Conservation (phyloP, 768 basidiomycete genomes). For the Amanita pallidorosea region DNA sequence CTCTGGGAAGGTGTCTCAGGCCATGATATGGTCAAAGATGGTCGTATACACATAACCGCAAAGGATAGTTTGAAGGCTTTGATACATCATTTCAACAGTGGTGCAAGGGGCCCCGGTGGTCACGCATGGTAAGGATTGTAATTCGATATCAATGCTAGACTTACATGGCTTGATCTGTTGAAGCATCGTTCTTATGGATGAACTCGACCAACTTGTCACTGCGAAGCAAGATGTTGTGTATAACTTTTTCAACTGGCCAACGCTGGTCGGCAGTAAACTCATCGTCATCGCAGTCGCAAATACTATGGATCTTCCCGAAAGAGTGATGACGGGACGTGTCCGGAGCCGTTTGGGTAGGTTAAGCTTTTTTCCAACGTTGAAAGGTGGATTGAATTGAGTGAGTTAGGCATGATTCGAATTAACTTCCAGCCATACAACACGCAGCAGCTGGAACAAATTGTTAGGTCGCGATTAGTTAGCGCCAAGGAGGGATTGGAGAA, state of each 20-base stretch:
- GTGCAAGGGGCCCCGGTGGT: conserved; percentile 58
- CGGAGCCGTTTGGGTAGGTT: conserved; percentile 83
- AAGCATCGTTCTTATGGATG: conserved; percentile 97
- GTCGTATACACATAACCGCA: conserved; percentile 54
- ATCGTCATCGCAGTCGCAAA: conserved; percentile 97
- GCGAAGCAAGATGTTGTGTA: conserved; percentile 97
- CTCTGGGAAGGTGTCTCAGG: conserved; percentile 93
- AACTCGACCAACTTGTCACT: conserved; percentile 94
- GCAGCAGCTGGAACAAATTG: conserved; percentile 72
- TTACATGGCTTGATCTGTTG: neutral
- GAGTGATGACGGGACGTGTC: conserved; percentile 87
- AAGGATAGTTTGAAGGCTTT: conserved; percentile 80
- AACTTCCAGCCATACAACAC: conserved; percentile 87
- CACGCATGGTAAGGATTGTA: conserved; percentile 72
- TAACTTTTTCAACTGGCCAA: conserved; percentile 99
- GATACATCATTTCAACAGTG: conserved; percentile 65
- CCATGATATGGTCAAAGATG: conserved; percentile 50
- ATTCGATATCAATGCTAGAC: neutral
- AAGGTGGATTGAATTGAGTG: neutral
- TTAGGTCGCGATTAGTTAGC: conserved; percentile 66
- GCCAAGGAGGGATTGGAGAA: conserved; percentile 41
- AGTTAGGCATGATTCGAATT: conserved; percentile 75
- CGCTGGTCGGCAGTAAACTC: conserved; percentile 74
- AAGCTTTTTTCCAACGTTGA: neutral
- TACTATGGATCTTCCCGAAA: conserved; percentile 95